Evolutionary conservation across 2,329 filamentous ascomycete genomes (phyloP), one percentile per base, ranked within the genome.

Genomic region (Torrubiella hemipterigena): DNA sequence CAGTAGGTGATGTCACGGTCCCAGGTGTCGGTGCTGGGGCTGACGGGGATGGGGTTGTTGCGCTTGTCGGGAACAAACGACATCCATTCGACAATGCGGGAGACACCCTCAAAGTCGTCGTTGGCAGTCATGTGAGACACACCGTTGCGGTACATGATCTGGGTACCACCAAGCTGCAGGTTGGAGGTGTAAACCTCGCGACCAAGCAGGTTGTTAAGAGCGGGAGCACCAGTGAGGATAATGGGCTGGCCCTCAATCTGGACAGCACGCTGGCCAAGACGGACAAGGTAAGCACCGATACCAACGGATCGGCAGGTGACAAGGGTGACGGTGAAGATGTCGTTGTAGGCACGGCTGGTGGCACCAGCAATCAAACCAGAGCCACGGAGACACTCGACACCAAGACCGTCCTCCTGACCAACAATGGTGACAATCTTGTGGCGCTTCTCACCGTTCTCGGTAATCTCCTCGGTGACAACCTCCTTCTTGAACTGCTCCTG

Each of bases 131-230:
- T 89, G 67, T 98, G 91, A 15, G 91, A 96, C 25, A 98, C 91
- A 75, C 91, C 91, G 56, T 98, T 98, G 65, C 84, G 87, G 76
- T 98, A 96, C 91, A 98, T 98, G 72, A 98, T 98, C 63, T 98
- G 91, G n/a, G 91, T 98, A 47, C 91, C 91, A 77, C 91, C 91
- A 42, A 98, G 84, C 68, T 98, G 91, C 52, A 98, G 64, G 72
- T 98, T 98, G 38, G 91, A 96, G 16, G 91, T 95, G 67, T 98
- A 98, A 18, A 98, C 89, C 61, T 98, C 91, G 46, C 93, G 86
- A 50, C 91, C 91, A 38, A 98, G 77, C 48, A 98, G 70, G 66
- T 96, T 98, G 76, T 98, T 98, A 56, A 98, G 81, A 37, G 91
- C 91, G 42, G 85, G 84, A 29, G 91, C 91, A 73, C 91, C 91